Base-by-base conservation (phyloP, 345 rosid genomes). In the Camelina sativa region DNA sequence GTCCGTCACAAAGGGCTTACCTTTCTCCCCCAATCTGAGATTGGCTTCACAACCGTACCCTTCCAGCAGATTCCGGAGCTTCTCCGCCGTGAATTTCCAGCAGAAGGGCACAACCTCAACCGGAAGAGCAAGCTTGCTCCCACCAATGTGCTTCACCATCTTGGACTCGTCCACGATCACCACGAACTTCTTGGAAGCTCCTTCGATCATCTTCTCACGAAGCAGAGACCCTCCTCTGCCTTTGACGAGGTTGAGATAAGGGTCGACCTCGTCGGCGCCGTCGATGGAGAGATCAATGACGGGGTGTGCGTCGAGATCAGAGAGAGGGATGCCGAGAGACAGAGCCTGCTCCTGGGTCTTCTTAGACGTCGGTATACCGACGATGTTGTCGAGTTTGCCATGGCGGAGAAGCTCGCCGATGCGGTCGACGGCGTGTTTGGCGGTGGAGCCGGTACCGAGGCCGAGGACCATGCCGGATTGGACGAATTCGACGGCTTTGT, bases 401-500 rank as follows among this genome's bases (percentile, higher is more conserved):
- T 82, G 92, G 3, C 74, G 81, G 48, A 95, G 78, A 40, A 95
- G 86, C 48, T 92, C 92, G 7, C 89, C 99, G 73, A 92, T 90
- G 2, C 96, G 89, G 68, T 86, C 93, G n/a, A 95, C 91, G 70
- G 97, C 97, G 84, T 92, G 96, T 40, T 80, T 86, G 65, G 99
- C 99, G 8, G 99, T 95, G 77, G 99, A 95, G 60, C 99, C 97
- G 6, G 99, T 95, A 10, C 97, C 99, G 32, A 95, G 91, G 34
- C 96, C 99, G 15, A 92, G 79, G 59, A 95, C 97, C 99, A 95
- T 95, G n/a, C 99, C 99, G 54, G 99, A 95, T 71, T 86, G 76
- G 20, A 95, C 97, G 72, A 79, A 92, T 62, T 92, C 97, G 4
- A 92, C 99, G 30, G 99, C 99, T 67, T 90, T 90, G 85, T 86